Base-by-base conservation (phyloP, 2,329 filamentous ascomycete genomes). In the Fusarium nelsonii region DNA sequence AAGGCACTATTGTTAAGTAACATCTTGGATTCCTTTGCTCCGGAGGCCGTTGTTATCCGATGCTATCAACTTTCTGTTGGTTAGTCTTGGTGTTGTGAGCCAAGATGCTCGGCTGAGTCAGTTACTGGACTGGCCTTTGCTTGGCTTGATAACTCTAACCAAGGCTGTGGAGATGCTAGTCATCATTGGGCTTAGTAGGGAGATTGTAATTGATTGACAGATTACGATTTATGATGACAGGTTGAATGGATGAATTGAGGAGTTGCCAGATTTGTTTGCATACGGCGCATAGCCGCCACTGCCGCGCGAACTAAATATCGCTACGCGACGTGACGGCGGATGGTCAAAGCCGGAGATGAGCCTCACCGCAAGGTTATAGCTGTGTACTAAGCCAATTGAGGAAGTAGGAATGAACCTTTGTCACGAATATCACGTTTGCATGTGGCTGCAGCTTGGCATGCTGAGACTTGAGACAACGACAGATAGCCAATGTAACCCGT, bases 81-180 rank as follows among this genome's bases (percentile, higher is more conserved):
- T 37, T 50, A 39, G 33, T 50, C n/a, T 50, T 28, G 23, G 34
- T 28, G 34, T 39, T 51, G 12, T 18, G 23, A 7, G 48, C 48
- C 48, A 51, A 51, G 48, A 23, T 16, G 30, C 48, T 50, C 10
- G 48, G 33, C 48, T 28, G 39, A 20, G 18, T 8, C 39, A 30
- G 14, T 23, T 23, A 23, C 23, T 23, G 4, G 23, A 5, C 23
- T 23, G 15, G 12, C 10, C 18, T 51, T 6, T 15, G 4, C 48
- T 51, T 51, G 48, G 48, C 48, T 15, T 30, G 23, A 40, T 51
- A 40, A 51, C 48, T 39, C 23, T 51, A 51, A 51, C 48, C 34
- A 51, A 9, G 8, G 8, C n/a, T 3, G 7, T 28, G 48, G 33
- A 20, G 48, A 9, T 36, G 6, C 46, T 49, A 48, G 30, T 7